Evolutionary conservation across 1,139 yeast species (phyloP).

Genomic region (Nakaseomyces glabratus): DNA sequence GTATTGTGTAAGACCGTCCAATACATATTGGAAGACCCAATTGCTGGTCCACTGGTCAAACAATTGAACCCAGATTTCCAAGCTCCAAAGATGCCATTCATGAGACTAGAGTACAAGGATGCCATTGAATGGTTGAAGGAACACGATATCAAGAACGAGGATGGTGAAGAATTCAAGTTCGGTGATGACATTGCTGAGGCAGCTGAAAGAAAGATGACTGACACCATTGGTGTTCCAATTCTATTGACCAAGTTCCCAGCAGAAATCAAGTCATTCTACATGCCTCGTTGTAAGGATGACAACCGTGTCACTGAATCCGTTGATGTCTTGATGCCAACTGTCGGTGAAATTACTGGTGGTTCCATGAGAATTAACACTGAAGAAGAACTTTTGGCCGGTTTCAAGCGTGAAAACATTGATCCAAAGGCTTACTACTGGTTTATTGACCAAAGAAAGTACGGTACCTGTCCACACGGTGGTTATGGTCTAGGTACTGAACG

Average conservation of each 20-base stretch:
- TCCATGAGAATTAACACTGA: conserved; percentile 89
- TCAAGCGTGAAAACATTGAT: conserved; percentile 84
- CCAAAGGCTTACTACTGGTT: conserved; percentile 87
- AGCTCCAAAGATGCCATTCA: conserved; percentile 78
- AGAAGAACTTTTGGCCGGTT: conserved; percentile 80
- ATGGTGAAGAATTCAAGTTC: conserved; percentile 81
- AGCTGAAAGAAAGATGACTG: conserved; percentile 98
- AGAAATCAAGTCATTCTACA: conserved; percentile 94
- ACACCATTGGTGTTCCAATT: conserved; percentile 84
- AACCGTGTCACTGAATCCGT: conserved; percentile 95
- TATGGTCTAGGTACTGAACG: conserved; percentile 98
- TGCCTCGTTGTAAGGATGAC: conserved; percentile 87
- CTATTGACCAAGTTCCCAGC: conserved; percentile 91
- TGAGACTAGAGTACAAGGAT: conserved; percentile 81
- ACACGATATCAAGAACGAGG: conserved; percentile 88
- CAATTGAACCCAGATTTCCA: conserved; percentile 88
- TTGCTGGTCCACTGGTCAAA: conserved; percentile 80
- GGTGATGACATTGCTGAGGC: conserved; percentile 99
- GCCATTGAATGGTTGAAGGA: conserved; percentile 97
- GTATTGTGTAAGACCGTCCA: conserved; percentile 61
- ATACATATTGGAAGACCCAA: conserved; percentile 78
- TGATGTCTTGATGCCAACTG: conserved; percentile 97
- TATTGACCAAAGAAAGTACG: conserved; percentile 90
- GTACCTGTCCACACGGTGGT: conserved; percentile 98
- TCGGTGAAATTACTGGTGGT: conserved; percentile 97